These are phyloP conservation scores for Stagonosporopsis cucurbitacearum DNA, from an alignment of 2,329 filamentous ascomycete species.

Conservation along the genomic window DNA sequence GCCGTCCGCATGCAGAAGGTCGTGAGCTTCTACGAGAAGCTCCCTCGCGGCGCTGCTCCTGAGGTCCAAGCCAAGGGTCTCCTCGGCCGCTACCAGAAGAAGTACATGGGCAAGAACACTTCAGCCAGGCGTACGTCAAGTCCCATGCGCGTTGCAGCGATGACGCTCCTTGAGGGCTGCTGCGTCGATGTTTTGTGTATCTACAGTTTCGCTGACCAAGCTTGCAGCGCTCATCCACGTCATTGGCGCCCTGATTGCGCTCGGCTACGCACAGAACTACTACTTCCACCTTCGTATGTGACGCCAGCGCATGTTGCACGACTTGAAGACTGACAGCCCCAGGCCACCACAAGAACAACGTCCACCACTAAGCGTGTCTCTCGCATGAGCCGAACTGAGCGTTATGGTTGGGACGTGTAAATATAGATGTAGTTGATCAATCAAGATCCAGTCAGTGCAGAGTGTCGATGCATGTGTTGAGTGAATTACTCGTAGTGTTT, in stretches of 20 bases:
- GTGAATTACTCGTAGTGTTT: too few relatives aligned
- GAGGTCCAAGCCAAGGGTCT: conserved; percentile 81
- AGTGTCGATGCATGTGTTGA: background rate
- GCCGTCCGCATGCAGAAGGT: conserved; percentile 97
- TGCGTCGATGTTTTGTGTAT: background rate
- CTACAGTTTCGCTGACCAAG: conserved; percentile 23
- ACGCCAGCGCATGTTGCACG: background rate
- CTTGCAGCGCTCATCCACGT: conserved; percentile 82
- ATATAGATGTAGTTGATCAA: conserved; percentile 50
- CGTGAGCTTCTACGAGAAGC: conserved; percentile 98
- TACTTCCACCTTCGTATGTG: conserved; percentile 98
- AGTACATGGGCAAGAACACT: conserved; percentile 94
- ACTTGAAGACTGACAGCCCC: conserved; percentile 29
- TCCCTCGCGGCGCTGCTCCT: conserved; percentile 90
- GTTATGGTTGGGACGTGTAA: conserved; percentile 40
- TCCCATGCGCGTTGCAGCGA: background rate
- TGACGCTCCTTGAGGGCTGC: background rate
- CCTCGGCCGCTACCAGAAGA: conserved; percentile 82
- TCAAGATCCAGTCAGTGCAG: conserved; percentile 35
- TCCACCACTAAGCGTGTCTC: conserved; percentile 79
- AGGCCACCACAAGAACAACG: conserved; percentile 99
- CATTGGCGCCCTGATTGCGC: conserved; percentile 75
- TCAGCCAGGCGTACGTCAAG: conserved; percentile 80
- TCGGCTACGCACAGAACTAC: conserved; percentile 98
- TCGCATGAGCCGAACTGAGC: conserved; percentile 16